Evolutionary conservation across 2,329 filamentous ascomycete species (phyloP).

Genomic region (Apiospora sp.): DNA sequence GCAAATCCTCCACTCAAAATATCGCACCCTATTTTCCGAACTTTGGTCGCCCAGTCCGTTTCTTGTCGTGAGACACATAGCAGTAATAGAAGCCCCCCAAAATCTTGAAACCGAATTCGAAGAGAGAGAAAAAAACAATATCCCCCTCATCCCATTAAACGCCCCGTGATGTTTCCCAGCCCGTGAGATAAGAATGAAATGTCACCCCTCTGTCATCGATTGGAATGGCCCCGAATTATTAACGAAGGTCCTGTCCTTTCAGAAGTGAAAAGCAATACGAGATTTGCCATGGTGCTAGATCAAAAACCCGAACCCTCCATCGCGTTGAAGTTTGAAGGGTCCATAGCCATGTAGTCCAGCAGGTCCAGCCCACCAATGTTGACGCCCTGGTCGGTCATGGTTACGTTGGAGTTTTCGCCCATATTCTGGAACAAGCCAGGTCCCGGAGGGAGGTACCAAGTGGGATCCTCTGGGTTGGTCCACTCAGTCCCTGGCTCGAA

Average conservation of each 20-base stretch:
- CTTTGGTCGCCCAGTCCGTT: neutral
- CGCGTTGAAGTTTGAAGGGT: constrained; percentile 27
- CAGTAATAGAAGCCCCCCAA: neutral
- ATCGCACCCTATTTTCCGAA: neutral
- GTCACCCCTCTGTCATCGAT: neutral
- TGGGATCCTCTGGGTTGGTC: constrained; percentile 63
- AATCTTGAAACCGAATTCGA: neutral
- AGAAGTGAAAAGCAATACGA: neutral
- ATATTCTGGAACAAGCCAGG: constrained; percentile 72
- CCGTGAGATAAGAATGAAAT: neutral
- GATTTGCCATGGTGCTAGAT: neutral
- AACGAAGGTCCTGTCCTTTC: neutral
- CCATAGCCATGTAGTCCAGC: constrained; percentile 74
- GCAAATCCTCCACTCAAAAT: neutral
- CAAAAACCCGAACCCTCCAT: constrained; percentile 17
- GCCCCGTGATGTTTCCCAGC: neutral
- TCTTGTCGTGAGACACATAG: neutral
- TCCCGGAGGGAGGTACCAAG: constrained; percentile 73
- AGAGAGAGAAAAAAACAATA: neutral
- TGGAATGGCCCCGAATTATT: neutral
- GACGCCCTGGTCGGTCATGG: constrained; percentile 72
- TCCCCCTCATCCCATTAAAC: neutral
- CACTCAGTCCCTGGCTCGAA: constrained; percentile 59
- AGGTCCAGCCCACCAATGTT: constrained; percentile 72
- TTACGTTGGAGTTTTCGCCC: constrained; percentile 63